Evolutionary conservation across 176 grass and related monocot genomes (phyloP).

Genomic region (Phoenix roebelenii): DNA sequence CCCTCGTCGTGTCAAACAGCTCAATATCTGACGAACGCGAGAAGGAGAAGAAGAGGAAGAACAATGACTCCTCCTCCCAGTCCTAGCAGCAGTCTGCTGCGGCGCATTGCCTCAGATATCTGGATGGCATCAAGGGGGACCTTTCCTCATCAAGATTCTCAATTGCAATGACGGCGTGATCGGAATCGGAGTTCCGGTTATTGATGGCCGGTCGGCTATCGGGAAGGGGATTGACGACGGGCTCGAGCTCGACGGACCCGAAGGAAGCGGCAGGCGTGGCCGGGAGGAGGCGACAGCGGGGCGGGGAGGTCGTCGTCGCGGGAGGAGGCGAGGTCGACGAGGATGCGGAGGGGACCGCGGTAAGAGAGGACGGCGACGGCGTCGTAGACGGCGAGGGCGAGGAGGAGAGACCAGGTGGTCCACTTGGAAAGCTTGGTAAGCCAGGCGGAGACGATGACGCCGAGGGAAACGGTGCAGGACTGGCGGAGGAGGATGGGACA

Average conservation of each 20-base stretch:
- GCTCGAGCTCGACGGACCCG: conserved; percentile 62
- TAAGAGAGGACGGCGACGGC: conserved; percentile 81
- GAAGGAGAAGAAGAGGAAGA: not conserved
- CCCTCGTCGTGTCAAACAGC: conserved; percentile 65
- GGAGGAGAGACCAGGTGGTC: conserved; percentile 88
- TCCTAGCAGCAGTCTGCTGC: too few species aligned
- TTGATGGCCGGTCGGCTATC: too few species aligned
- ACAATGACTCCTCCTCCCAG: too few species aligned
- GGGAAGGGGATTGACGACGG: not conserved
- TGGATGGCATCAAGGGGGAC: conserved; percentile 11
- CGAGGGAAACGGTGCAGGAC: conserved; percentile 76
- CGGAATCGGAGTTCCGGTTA: not conserved
- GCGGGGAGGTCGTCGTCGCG: conserved; percentile 86
- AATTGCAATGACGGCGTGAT: conserved; percentile 2
- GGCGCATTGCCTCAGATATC: too few species aligned
- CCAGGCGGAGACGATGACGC: conserved; percentile 85
- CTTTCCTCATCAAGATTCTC: conserved; percentile 11
- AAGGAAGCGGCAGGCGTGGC: conserved; percentile 6
- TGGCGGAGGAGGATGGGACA: conserved; percentile 75
- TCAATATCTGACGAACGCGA: conserved; percentile 33
- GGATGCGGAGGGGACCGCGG: conserved; percentile 69
- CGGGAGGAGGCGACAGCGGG: conserved; percentile 20
- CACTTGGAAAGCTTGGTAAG: conserved; percentile 74
- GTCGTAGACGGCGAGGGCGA: conserved; percentile 83
- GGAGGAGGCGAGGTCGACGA: conserved; percentile 79